A percentile compares a stretch with the other conserved stretches of the same genome.
These are phyloP conservation scores for Penicillium sp. DNA, from an alignment of 2,329 filamentous ascomycete species.

Conservation along the genomic window DNA sequence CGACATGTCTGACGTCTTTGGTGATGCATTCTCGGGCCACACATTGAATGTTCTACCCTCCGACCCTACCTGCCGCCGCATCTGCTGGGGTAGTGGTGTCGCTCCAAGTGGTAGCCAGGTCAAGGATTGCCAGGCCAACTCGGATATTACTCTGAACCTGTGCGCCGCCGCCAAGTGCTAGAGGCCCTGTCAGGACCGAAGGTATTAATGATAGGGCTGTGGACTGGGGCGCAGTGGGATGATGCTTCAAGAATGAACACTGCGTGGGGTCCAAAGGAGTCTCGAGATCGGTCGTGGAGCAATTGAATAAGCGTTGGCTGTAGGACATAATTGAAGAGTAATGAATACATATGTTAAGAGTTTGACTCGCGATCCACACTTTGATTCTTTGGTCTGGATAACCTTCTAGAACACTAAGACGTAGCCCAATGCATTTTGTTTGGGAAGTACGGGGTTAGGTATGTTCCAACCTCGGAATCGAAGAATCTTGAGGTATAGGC, in stretches of 20 bases:
- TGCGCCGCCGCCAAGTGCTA: constrained; percentile 28
- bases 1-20: constrained; percentile 45
- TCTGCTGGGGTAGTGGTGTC: constrained; percentile 34
- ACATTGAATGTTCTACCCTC: constrained; percentile 25
- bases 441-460: too few relatives aligned
- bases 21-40: constrained; percentile 39
- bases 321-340: not conserved
- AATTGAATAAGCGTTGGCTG: not conserved
- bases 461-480: too few relatives aligned
- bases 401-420: too few relatives aligned
- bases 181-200: not conserved
- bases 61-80: constrained; percentile 23
- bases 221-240: not conserved
- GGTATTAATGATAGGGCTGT: not conserved
- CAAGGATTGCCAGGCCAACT: constrained; percentile 26
- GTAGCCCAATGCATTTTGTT: not conserved
- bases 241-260: not conserved
- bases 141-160: constrained; percentile 31
- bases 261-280: constrained; percentile 1
- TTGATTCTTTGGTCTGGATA: too few relatives aligned
- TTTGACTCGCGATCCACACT: too few relatives aligned
- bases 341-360: not conserved
- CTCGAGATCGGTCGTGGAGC: not conserved
- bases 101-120: constrained; percentile 32
- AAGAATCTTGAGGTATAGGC: too few relatives aligned